Evolutionary conservation across 306 rosid species (phyloP), one percentile per base, ranked within the genome.

Genomic region (Inga leiocalycina): DNA sequence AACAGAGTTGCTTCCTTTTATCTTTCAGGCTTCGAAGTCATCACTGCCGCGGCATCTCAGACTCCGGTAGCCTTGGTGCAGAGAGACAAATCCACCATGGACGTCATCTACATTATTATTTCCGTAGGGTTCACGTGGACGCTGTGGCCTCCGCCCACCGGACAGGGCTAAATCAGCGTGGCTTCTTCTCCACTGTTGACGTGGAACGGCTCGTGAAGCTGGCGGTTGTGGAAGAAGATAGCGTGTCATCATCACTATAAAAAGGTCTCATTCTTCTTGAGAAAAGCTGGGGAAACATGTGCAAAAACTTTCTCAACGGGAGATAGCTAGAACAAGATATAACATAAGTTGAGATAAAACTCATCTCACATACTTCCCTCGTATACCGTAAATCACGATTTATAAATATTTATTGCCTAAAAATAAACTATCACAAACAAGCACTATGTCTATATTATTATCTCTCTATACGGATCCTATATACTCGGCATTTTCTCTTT

Each of bases 81-180:
- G 34, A 41, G 45, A 41, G 45, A 46, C 51, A 46, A 44, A 37
- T 37, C 7, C 41, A 37, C 41, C 41, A 37, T 37, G 41, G 41
- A 37, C 41, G 41, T 37, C 41, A 35, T 37, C 41, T 37, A 7
- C 41, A 37, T 37, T 51, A 93, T 78, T 97, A 93, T 93, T 71
- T 90, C 93, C 90, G 92, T 45, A 92, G 68, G 15, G 99, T 93
- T 2, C 97, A 87, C 2, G 97, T 88, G 17, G 52, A 13, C 27
- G 92, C 76, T 1, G 84, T 24, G 32, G 82, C 61, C 41, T 37
- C 41, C 7, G 41, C 41, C 39, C 1, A 71, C 68, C 2, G 71
- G 71, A 1, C 84, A 52, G 56, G 80, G 80, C 56, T 79, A 84
- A 51, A 22, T 27, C 72, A 75, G 3, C 30, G 46, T 75, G 1